phyloP scores from a whole-genome alignment of 805 yeast genomes.

The Hanseniaspora valbyensis region DNA sequence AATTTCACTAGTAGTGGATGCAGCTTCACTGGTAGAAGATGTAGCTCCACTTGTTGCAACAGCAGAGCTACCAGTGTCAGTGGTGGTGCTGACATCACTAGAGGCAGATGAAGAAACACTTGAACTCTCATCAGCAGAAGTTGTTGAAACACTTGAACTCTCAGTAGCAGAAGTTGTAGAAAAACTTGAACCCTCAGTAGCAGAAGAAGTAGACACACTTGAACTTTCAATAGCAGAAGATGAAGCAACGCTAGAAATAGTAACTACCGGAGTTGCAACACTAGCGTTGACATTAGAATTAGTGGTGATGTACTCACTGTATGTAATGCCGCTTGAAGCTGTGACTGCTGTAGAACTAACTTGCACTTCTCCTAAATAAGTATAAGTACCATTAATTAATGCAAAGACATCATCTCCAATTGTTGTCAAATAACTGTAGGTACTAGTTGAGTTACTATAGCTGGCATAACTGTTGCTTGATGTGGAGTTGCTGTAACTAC shows the following conservation, averaged over 20 bases:
- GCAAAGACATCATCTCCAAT: conserved; percentile 5
- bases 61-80: no score
- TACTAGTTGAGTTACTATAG: no score
- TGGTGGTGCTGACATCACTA: not conserved
- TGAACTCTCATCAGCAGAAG: not conserved
- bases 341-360: not conserved
- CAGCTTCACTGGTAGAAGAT: no score
- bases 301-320: not conserved
- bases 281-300: not conserved
- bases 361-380: not conserved
- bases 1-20: no score
- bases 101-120: not conserved
- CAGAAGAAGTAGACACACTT: not conserved
- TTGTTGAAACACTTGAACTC: not conserved
- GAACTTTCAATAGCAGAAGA: not conserved
- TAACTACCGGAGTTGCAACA: not conserved
- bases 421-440: not conserved
- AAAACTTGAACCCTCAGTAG: not conserved
- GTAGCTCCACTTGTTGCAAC: no score
- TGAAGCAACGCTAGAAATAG: not conserved
- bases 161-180: not conserved
- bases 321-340: not conserved
- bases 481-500: not conserved
- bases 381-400: not conserved
- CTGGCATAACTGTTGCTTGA: no score